phyloP scores from a whole-genome alignment of 2,329 filamentous ascomycete species.

The Hymenoscyphus repandus region DNA sequence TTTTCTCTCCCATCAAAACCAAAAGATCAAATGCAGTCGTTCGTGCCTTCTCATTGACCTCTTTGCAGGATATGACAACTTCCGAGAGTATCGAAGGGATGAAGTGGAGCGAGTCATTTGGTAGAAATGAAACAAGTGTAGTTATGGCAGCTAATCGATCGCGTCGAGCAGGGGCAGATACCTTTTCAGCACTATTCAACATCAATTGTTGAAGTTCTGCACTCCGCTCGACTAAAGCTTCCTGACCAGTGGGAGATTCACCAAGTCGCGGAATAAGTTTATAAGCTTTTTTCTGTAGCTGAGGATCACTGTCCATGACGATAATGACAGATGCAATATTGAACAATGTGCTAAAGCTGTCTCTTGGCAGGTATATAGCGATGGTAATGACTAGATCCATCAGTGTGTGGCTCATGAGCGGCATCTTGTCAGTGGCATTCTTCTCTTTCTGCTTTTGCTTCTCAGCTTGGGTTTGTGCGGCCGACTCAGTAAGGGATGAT shows the following conservation, averaged over 20 bases:
- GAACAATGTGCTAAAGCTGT: slow-evolving; percentile 81
- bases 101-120: slow-evolving; percentile 78
- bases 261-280: slow-evolving; percentile 91
- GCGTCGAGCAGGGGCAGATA: slow-evolving; percentile 76
- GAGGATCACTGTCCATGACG: slow-evolving; percentile 75
- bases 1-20: slow-evolving; percentile 80
- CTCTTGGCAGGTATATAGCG: slow-evolving; percentile 82
- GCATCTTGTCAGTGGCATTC: slow-evolving; percentile 64
- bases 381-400: slow-evolving; percentile 98
- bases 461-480: slow-evolving; percentile 57
- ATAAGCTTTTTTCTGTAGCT: slow-evolving; percentile 98
- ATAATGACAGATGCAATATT: slow-evolving; percentile 80
- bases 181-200: slow-evolving; percentile 74
- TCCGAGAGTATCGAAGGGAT: slow-evolving; percentile 88
- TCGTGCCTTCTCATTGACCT: slow-evolving; percentile 92
- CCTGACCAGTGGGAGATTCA: slow-evolving; percentile 69
- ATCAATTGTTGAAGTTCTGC: slow-evolving; percentile 78
- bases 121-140: slow-evolving; percentile 74
- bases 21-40: slow-evolving; percentile 86
- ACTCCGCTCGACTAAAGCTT: slow-evolving; percentile 71
- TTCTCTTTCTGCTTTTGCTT: slow-evolving; percentile 58
- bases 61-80: slow-evolving; percentile 93
- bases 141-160: slow-evolving; percentile 81
- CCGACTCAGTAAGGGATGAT: slow-evolving; percentile 54
- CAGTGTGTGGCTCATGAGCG: slow-evolving; percentile 86